phyloP scores from a whole-genome alignment of 2,329 filamentous ascomycete species.

The Thermochaetoides dissita region DNA sequence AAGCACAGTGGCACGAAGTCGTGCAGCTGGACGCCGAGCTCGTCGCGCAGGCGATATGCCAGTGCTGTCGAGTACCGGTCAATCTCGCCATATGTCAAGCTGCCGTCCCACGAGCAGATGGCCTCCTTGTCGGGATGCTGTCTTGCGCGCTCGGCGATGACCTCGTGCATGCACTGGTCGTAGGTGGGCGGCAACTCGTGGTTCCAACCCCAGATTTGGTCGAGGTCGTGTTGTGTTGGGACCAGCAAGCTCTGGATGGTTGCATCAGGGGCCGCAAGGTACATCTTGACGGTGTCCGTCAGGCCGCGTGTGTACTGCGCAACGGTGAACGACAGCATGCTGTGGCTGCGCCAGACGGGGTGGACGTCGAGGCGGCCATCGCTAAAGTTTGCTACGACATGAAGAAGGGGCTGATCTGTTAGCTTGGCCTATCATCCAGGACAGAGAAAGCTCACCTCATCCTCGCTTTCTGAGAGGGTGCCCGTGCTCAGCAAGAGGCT shows the following conservation, averaged over 20 bases:
- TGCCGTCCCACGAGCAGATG: constrained; percentile 35
- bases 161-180: constrained; percentile 30
- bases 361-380: constrained; percentile 20
- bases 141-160: constrained; percentile 26
- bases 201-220: constrained; percentile 30
- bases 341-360: constrained; percentile 27
- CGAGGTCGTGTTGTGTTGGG: constrained; percentile 25
- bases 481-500: constrained; percentile 9
- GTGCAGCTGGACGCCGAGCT: constrained; percentile 1
- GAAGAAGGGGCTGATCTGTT: constrained; percentile 9
- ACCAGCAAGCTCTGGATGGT: constrained; percentile 21
- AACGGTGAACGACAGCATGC: constrained; percentile 28
- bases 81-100: constrained; percentile 30
- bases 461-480: constrained; percentile 5
- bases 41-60: constrained; percentile 21
- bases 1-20: constrained; percentile 22
- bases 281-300: constrained; percentile 25
- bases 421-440: too few relatives aligned
- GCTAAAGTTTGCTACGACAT: constrained; percentile 20
- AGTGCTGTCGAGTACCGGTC: constrained; percentile 28
- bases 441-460: constrained; percentile 14
- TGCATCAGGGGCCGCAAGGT: constrained; percentile 17
- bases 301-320: constrained; percentile 21
- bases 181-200: constrained; percentile 25
- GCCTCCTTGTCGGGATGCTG: constrained; percentile 25